Conservation (phyloP, 495 filamentous ascomycete genomes). For the Pyronema domesticum region DNA sequence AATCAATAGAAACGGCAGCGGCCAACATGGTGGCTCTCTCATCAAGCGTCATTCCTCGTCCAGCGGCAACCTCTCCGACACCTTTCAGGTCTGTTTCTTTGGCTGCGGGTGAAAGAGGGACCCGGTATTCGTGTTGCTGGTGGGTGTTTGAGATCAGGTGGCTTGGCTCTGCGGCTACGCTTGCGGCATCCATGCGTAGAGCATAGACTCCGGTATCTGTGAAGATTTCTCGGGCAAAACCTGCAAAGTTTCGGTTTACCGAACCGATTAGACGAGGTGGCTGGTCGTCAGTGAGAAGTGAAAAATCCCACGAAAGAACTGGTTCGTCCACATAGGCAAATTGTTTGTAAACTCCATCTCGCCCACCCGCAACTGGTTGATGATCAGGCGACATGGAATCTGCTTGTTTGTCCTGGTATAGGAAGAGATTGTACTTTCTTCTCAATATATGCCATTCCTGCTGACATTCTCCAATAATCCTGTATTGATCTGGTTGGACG, state of each 20-base stretch:
- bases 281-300: conserved; percentile 31
- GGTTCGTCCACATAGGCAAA: conserved; percentile 46
- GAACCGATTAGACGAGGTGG: conserved; percentile 33
- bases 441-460: conserved; percentile 50
- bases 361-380: conserved; percentile 11
- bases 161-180: conserved; percentile 26
- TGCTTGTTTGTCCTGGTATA: conserved; percentile 27
- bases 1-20: conserved; percentile 52
- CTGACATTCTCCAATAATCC: conserved; percentile 49
- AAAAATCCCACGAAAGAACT: conserved; percentile 42
- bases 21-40: conserved; percentile 57
- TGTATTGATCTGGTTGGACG: conserved; percentile 16
- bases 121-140: not conserved
- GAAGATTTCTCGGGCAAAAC: conserved; percentile 53
- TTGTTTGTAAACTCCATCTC: conserved; percentile 36
- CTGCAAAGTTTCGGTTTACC: conserved; percentile 50
- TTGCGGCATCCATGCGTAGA: conserved; percentile 48
- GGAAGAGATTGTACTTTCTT: conserved; percentile 52
- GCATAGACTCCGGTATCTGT: conserved; percentile 57
- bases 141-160: conserved; percentile 28
- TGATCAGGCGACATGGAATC: conserved; percentile 20
- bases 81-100: not conserved
- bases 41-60: conserved; percentile 46
- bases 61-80: conserved; percentile 9
- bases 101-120: not conserved